These are phyloP conservation scores for Phytophthora citrophthora DNA, from an alignment of 352 stramenopile genomes.

Conservation along the genomic window DNA sequence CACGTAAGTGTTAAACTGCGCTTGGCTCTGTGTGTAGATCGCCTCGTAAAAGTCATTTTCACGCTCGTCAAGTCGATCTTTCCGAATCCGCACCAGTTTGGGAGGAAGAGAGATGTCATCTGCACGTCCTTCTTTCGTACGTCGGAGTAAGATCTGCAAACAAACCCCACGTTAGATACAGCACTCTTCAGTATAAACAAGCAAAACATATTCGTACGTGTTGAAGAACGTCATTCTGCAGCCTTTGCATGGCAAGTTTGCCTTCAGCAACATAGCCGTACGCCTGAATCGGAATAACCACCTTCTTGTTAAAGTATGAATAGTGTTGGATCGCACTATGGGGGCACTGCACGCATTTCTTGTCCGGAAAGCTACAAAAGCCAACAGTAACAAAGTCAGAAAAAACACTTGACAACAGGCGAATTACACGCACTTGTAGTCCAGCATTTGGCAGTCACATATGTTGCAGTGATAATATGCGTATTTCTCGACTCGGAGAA, in stretches of 20 bases:
- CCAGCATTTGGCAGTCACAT: constrained; percentile 95
- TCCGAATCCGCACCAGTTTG: constrained; percentile 89
- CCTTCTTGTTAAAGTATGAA: constrained; percentile 98
- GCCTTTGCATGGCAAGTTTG: constrained; percentile 94
- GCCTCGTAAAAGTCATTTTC: constrained; percentile 99
- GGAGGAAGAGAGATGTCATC: constrained; percentile 93
- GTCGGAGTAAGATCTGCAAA: constrained; percentile 93
- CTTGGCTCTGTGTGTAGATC: constrained; percentile 97
- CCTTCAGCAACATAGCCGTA: constrained; percentile 94
- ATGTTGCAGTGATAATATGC: constrained; percentile 98
- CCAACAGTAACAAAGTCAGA: constrained; percentile 13
- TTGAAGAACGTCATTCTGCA: constrained; percentile 94
- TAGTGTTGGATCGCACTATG: constrained; percentile 97
- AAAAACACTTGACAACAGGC: constrained; percentile 6
- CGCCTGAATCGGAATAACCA: constrained; percentile 98
- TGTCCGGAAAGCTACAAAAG: constrained; percentile 61
- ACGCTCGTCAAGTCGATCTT: constrained; percentile 85
- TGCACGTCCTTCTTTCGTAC: constrained; percentile 98
- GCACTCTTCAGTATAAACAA: neutral
- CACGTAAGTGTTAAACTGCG: constrained; percentile 99
- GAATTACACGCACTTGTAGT: constrained; percentile 90
- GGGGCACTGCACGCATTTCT: constrained; percentile 92
- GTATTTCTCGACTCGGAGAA: constrained; percentile 97
- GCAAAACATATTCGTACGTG: constrained; percentile 60
- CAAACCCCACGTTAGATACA: constrained; percentile 1